Base-by-base conservation (phyloP, 208 protist species). In the Naegleria gruberi region DNA sequence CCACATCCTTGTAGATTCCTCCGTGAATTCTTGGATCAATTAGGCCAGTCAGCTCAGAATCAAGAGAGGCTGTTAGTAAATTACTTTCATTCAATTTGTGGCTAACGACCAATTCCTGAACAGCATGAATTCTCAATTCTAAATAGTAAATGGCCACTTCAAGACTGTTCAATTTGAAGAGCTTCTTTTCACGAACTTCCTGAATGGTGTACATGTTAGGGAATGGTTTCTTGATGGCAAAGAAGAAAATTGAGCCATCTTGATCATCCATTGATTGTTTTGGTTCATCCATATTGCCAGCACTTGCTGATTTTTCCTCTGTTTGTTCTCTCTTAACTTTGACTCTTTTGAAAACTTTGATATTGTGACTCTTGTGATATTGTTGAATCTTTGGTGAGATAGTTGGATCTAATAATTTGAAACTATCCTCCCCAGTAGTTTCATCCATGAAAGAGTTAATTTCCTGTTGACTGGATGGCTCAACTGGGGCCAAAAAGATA, bases 71-170 rank as follows among this genome's bases (percentile, higher is more conserved):
- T 37, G 65, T 77, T 8, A 77, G 12, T 77, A 37, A 37, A 77
- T 37, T 77, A 37, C 65, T 86, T 7, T 51, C 82, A 65, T 88
- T 26, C n/a, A 88, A 43, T 45, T 41, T 34, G 42, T 88, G 84
- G 65, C n/a, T n/a, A 65, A 65, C 65, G 0, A 91, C 51, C 12
- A 88, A n/a, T 26, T n/a, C 46, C 47, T 46, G 41, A 26, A 92
- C 10, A 43, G 89, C 77, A 8, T 37, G 10, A 46, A 89, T 87
- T 57, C 91, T 92, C 37, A 57, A 26, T 43, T 82, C 82, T 4
- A 92, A 5, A 44, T 82, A 15, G 1, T 89, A 47, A 19, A 87
- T 65, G 1, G 91, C 91, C 51, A 82, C 42, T 74, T 92, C 43
- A 10, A 92, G 26, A 19, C 89, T 89, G 5, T 45, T 87, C 17